Base-by-base conservation (phyloP, 441 rosid genomes). In the California macrophylla region DNA sequence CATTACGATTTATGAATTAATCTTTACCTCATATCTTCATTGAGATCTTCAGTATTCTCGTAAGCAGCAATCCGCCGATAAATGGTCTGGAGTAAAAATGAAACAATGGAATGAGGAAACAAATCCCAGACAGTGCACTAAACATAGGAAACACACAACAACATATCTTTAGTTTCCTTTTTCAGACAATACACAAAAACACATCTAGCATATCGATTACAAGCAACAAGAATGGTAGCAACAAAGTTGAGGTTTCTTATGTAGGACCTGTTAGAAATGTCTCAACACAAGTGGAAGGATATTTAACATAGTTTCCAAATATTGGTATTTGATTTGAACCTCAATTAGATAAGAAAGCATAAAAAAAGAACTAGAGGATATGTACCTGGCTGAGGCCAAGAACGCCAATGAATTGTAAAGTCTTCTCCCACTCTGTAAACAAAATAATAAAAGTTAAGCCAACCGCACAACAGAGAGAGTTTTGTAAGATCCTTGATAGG, bases 391-490 rank as follows among this genome's bases (percentile, higher is more conserved):
- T 70, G 0, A 87, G 76, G 68, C 98, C 91, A 69, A 88, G 3
- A 56, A 90, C 74, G 72, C 82, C 98, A 75, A 94, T 84, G 65
- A 90, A 64, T 79, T 94, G 99, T 69, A 94, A 76, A 15, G 93
- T 85, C 79, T 76, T 86, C 85, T 92, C 96, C 94, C 96, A 94
- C 78, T 90, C 96, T 94, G 92, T 71, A 70, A 85, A 5, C 74
- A 69, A 72, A 58, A 62, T 67, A 77, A 45, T 10, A 70, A 0
- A 38, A 13, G 16, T 30, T 73, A 16, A 73, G 80, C 40, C 69
- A 50, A 16, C 18, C 15, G 21, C 15, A 60, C 30, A 28, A 18
- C 23, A 42, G 50, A 42, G 16, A 40, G n/a, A 36, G 42, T 0
- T 30, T 30, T 30, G 34, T 6, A 30, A 36, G 42, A 8, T 36